phyloP scores from a whole-genome alignment of 1,284 basidiomycete genomes.

The Sanghuangporus weigelae region DNA sequence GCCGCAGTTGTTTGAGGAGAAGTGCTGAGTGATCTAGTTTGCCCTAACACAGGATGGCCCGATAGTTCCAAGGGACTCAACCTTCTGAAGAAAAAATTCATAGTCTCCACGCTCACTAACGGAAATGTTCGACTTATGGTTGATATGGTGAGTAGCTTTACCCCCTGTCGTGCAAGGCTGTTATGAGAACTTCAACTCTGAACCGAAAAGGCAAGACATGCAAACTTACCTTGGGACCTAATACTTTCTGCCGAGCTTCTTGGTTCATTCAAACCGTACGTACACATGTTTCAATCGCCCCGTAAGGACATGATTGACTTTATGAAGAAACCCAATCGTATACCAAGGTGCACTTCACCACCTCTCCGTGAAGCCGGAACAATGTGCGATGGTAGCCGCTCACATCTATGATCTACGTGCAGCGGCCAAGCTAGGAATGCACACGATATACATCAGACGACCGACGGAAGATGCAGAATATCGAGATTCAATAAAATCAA shows the following conservation, averaged over 20 bases:
- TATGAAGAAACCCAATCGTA: conserved; percentile 41
- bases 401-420: conserved; percentile 53
- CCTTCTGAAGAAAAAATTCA: conserved; percentile 43
- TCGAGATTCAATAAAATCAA: conserved; percentile 28
- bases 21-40: neutral
- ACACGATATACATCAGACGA: conserved; percentile 24
- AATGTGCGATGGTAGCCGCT: conserved; percentile 59
- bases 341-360: conserved; percentile 48
- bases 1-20: neutral
- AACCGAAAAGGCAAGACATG: conserved; percentile 45
- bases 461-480: conserved; percentile 20
- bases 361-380: conserved; percentile 43
- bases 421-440: conserved; percentile 48
- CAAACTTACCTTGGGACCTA: conserved; percentile 57
- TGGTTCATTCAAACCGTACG: conserved; percentile 57
- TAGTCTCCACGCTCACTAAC: conserved; percentile 55
- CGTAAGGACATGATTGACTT: neutral
- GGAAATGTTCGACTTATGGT: conserved; percentile 55
- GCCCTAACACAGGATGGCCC: conserved; percentile 43
- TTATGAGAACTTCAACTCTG: neutral
- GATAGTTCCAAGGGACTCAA: conserved; percentile 46
- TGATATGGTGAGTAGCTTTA: conserved; percentile 44
- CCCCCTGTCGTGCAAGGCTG: neutral
- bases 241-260: conserved; percentile 57
- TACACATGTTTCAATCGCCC: neutral